phyloP scores from a whole-genome alignment of 73 alveolate genomes.

The Paramecium sonneborni region DNA sequence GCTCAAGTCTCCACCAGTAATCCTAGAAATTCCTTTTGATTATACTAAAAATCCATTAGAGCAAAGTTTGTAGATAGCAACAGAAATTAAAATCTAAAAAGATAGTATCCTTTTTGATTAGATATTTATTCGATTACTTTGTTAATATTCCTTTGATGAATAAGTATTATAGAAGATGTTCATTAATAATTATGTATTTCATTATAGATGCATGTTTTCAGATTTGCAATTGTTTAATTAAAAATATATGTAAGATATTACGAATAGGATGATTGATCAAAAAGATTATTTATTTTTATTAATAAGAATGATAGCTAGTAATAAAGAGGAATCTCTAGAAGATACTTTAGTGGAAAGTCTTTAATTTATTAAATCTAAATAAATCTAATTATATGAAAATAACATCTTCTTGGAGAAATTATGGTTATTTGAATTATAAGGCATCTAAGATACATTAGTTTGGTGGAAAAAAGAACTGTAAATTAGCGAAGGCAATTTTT shows the following conservation, averaged over 20 bases:
- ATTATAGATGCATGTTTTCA: not conserved
- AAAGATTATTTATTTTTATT: not conserved
- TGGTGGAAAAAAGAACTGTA: not conserved
- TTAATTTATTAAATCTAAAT: not conserved
- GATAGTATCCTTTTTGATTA: constrained; percentile 11
- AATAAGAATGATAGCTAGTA: not conserved
- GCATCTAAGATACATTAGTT: not conserved
- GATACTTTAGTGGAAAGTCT: not conserved
- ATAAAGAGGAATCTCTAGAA: not conserved
- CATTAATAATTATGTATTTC: not conserved
- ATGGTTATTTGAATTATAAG: constrained; percentile 5
- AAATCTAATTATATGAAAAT: not conserved
- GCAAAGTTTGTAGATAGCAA: not conserved
- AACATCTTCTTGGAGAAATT: constrained; percentile 9
- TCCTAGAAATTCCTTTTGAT: not conserved
- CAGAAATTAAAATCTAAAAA: not conserved
- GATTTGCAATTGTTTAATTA: not conserved
- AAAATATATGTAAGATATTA: not conserved
- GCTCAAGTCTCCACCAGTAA: not conserved
- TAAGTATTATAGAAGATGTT: not conserved
- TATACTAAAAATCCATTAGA: not conserved
- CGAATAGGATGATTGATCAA: not conserved
- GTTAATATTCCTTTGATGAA: not conserved
- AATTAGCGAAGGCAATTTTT: not conserved
- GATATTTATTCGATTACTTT: not conserved